These are phyloP conservation scores for Juglanconis sp. DNA, from an alignment of 2,329 filamentous ascomycete species.

Conservation along the genomic window DNA sequence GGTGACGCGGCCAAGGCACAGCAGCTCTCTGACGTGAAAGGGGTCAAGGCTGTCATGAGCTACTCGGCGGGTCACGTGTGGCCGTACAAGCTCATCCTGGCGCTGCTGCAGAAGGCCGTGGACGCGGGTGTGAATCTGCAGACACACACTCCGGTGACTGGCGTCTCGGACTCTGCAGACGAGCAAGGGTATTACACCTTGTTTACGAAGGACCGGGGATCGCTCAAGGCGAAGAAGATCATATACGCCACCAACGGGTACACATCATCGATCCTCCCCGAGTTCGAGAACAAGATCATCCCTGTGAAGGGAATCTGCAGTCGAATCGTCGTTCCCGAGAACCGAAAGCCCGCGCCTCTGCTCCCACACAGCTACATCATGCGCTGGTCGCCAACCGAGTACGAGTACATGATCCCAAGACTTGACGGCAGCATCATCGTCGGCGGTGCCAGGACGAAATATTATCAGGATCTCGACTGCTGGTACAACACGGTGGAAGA, in stretches of 20 bases:
- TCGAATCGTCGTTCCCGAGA: slow-evolving; percentile 15
- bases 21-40: slow-evolving; percentile 33
- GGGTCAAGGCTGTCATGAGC: slow-evolving; percentile 31
- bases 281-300: slow-evolving; percentile 29
- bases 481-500: slow-evolving; percentile 46
- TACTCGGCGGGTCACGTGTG: slow-evolving; percentile 29
- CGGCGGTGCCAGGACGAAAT: slow-evolving; percentile 37
- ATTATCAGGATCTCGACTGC: slow-evolving; percentile 26
- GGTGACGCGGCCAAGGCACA: slow-evolving; percentile 26
- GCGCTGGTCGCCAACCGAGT: slow-evolving; percentile 20
- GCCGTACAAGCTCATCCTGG: slow-evolving; percentile 32
- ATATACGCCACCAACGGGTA: slow-evolving; percentile 35
- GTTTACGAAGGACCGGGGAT: slow-evolving; percentile 18
- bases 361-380: slow-evolving; percentile 23
- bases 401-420: slow-evolving; percentile 38
- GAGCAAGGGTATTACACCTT: slow-evolving; percentile 19
- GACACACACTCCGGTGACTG: slow-evolving; percentile 24
- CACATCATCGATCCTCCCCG: slow-evolving; percentile 28
- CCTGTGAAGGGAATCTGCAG: slow-evolving; percentile 30
- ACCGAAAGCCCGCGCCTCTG: slow-evolving; percentile 10
- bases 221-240: slow-evolving; percentile 23
- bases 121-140: slow-evolving; percentile 27
- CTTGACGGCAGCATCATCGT: slow-evolving; percentile 41
- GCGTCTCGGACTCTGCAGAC: slow-evolving; percentile 19
- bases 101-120: slow-evolving; percentile 23